Evolutionary conservation across 805 yeast species (phyloP), one percentile per base, ranked within the genome.

Genomic region (Starmerella apis): DNA sequence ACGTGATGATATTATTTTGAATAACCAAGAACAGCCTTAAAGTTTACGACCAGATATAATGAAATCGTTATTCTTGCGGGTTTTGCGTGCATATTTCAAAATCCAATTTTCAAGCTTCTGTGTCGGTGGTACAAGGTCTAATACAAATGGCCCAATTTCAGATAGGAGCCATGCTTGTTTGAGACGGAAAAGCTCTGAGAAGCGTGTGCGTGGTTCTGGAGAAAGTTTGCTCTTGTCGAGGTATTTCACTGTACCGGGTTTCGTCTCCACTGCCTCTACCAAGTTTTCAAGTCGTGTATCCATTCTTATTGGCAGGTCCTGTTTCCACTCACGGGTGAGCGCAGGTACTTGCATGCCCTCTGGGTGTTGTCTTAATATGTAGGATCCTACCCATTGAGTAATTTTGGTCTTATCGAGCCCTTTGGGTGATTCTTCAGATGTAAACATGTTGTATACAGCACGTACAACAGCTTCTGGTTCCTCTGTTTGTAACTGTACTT

Each of bases 61-160:
- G 2, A 62, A 56, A 44, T 67, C 69, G 47, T 68, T 69, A 10
- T 78, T 81, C 3, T 59, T 52, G 18, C 69, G 71, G 56, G 70
- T 71, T 46, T 77, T 74, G 45, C 74, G 70, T 1, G 86, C 85
- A 61, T 67, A 79, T 61, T 81, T 82, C 27, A 57, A 50, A 11
- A 57, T 52, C 59, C 59, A 57, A 32, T 47, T 47, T 36, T 81
- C 86, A 16, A 73, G 65, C 63, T 77, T 80, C 28, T 55, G 59
- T 9, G 73, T 74, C 49, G 74, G 75, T 2, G 65, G 65, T 60
- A 81, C 78, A 28, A 83, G 62, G 36, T 79, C 82, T 16, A 71
- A 74, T 11, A 86, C 64, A 58, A 77, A 81, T 8, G 92, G 88
- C 38, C 65, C 69, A 3, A 83, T 69, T 24, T 82, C 87, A 0